Evolutionary conservation across 2,329 filamentous ascomycete genomes (phyloP), one percentile per base, ranked within the genome.

Genomic region (Cladosporium sp.): DNA sequence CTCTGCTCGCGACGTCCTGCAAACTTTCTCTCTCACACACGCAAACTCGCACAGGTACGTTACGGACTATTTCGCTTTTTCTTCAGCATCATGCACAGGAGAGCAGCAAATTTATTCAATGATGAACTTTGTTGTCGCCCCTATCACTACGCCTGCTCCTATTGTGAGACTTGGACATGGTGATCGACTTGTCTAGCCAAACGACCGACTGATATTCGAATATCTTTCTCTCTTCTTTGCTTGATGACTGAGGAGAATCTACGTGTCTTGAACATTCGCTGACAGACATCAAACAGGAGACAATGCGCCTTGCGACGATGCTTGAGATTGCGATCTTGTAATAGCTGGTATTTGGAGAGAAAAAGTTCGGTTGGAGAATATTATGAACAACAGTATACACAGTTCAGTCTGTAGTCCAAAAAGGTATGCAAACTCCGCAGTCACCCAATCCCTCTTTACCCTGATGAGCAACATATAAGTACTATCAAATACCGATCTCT

Each of bases 131-230:
- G 68, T 69, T 80, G 78, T 81, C 78, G 78, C 78, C 78, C 78
- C 78, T 80, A 80, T 80, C 78, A 72, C 71, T 80, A 76, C 47
- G n/a, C 30, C 39, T 42, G 32, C 47, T 38, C 49, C 39, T 49
- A 49, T 22, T 33, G 29, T 16, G 42, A 39, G 33, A 20, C 35
- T 29, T 40, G 40, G 35, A 51, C 59, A 65, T 80, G 78, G 76
- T 79, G 78, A 80, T 72, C 73, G 74, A 78, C 77, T 74, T 77
- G 77, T 80, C 76, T 71, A 59, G 74, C 78, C 78, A 80, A 80
- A 80, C 74, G 76, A 80, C 77, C 67, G 67, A 69, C 76, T 79
- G 76, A 79, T 63, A 55, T 27, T 30, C 58, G 55, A 48, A 49
- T 45, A 30, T 30, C 36, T 19, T 40, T 48, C 36, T 39, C 45